Evolutionary conservation across 768 basidiomycete species (phyloP).

Genomic region (Leccinum variicolor): DNA sequence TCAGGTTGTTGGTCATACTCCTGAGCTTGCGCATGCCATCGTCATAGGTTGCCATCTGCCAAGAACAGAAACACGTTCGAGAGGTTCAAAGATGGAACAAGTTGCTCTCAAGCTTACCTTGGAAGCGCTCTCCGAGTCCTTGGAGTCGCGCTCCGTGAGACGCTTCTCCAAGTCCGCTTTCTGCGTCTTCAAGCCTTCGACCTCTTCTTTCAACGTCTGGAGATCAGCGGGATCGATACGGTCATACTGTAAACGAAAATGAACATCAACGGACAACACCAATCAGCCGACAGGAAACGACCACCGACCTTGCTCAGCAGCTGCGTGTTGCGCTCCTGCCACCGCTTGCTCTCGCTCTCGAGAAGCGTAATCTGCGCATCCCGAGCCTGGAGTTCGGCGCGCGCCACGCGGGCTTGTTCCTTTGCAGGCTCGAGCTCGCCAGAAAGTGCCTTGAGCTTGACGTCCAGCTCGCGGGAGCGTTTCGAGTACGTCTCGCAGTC

Average conservation of each 20-base stretch:
- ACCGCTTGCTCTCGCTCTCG: slow-evolving; percentile 72
- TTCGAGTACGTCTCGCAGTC: slow-evolving; percentile 72
- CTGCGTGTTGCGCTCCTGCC: slow-evolving; percentile 83
- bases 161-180: slow-evolving; percentile 34
- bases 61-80: neutral
- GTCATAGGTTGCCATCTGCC: slow-evolving; percentile 44
- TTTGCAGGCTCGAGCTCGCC: slow-evolving; percentile 71
- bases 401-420: slow-evolving; percentile 60
- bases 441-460: slow-evolving; percentile 53
- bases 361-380: slow-evolving; percentile 64
- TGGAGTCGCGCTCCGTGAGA: slow-evolving; percentile 29
- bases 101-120: slow-evolving; percentile 26
- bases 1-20: slow-evolving; percentile 25
- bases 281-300: neutral
- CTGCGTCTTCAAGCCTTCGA: slow-evolving; percentile 48
- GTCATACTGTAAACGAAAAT: slow-evolving; percentile 56
- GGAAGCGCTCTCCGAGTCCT: slow-evolving; percentile 25
- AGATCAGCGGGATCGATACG: slow-evolving; percentile 86
- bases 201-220: slow-evolving; percentile 73
- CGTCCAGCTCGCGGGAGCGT: slow-evolving; percentile 64
- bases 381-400: slow-evolving; percentile 73
- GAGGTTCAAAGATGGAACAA: neutral
- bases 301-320: slow-evolving; percentile 70
- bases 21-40: slow-evolving; percentile 37
- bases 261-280: neutral